These are phyloP conservation scores for Sporodiniella umbellata DNA, from an alignment of 371 early-diverging fungal species.

Conservation along the genomic window DNA sequence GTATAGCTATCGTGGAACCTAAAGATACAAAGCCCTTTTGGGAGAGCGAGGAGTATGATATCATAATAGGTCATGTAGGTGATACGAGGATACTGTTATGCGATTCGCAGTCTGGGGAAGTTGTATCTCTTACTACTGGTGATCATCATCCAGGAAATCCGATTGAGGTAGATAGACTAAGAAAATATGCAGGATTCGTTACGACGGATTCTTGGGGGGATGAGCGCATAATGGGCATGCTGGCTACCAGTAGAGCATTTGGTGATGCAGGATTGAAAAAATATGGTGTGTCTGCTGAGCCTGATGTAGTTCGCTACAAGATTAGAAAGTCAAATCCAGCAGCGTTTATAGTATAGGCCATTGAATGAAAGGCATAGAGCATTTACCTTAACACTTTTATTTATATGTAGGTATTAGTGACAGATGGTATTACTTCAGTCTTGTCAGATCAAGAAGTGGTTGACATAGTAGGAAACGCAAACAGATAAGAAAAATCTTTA, in stretches of 20 bases:
- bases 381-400: neutral
- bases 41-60: constrained; percentile 53
- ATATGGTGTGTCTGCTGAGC: constrained; percentile 75
- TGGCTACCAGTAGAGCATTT: constrained; percentile 73
- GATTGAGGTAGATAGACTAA: constrained; percentile 51
- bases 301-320: constrained; percentile 56
- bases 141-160: constrained; percentile 68
- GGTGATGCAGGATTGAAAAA: constrained; percentile 71
- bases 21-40: constrained; percentile 54
- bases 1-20: constrained; percentile 56
- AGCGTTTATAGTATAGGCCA: constrained; percentile 34
- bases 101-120: constrained; percentile 52
- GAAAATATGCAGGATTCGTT: constrained; percentile 61
- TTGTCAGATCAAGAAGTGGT: constrained; percentile 79
- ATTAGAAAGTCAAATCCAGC: constrained; percentile 36
- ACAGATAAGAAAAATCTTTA: too few species aligned
- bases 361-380: neutral
- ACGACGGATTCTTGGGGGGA: constrained; percentile 78
- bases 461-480: constrained; percentile 59
- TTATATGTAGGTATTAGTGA: constrained; percentile 47
- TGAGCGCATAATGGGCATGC: constrained; percentile 65
- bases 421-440: constrained; percentile 74
- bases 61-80: constrained; percentile 62
- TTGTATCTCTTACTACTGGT: constrained; percentile 48
- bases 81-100: constrained; percentile 62